Evolutionary conservation across 2,329 filamentous ascomycete species (phyloP), one percentile per base, ranked within the genome.

Genomic region (Fusarium sp.): DNA sequence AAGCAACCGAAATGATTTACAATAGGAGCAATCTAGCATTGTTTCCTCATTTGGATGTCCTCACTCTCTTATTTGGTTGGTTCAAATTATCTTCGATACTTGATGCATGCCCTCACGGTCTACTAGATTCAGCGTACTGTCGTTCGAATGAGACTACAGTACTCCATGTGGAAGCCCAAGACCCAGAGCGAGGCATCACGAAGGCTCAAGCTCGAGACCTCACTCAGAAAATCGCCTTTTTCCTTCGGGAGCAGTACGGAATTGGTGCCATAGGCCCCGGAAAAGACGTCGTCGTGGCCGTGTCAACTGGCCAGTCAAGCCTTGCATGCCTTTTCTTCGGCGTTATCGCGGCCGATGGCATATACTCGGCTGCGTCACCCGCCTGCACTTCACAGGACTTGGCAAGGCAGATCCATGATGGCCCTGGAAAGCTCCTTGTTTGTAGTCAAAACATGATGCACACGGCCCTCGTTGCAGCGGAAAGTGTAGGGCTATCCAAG

Each of bases 281-380:
- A 38, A 84, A 84, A 61, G 87, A 90, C 72, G 86, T 91, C 6
- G 87, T 91, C 15, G 86, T 90, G 5, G 84, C 87, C 20, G 86
- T 91, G 32, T 89, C 87, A 1, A 86, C 87, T 0, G 90, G 90
- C 2, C 87, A 91, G 72, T 86, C 86, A 54, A 82, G 90, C 6
- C 82, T 91, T 0, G 86, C 89, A 0, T 83, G 86, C 14, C 72
- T 90, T 2, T 89, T 90, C 76, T 91, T 85, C 71, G 87, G 86
- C 15, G 86, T 90, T 62, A 83, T 92, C 54, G 90, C 88, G 4
- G 89, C 89, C 3, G 89, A 87, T 1, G 90, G 89, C 20, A 85
- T 92, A 30, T 91, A 89, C 74, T 89, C 88, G 8, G 86, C 88
- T 6, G 88, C 88, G 0, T 87, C 85, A 56, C 83, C 88, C 0